Base-by-base conservation (phyloP, 1,284 basidiomycete species). In the Tetrapyrgos nigripes region DNA sequence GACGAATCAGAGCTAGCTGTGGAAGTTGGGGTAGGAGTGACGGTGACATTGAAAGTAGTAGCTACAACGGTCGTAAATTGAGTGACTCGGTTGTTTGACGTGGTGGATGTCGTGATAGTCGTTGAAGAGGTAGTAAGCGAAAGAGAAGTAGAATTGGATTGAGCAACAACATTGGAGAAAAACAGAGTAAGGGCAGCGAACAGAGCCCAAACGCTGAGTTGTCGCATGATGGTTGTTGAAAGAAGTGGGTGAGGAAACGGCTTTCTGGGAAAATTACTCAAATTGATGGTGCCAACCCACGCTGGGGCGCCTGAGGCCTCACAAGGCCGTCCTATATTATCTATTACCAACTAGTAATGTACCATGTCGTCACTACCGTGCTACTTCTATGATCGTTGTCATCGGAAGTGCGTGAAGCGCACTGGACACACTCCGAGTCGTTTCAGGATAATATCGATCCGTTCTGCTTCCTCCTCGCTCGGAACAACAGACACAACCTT, bases 401-500 rank as follows among this genome's bases (percentile, higher is more conserved):
- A 57, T 23, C 40, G 29, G 47, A 60, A 57, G 13, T 48, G 21
- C 29, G 57, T 53, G 40, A 58, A 40, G 27, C 48, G 47, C 44
- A 53, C 29, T 40, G 58, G 49, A 29, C 26, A 46, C 40, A 60
- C 44, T 23, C 44, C 55, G n/a, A 61, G 49, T 31, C 75, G 75
- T 53, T 73, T 73, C 57, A 88, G 74, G 57, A 89, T 75, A 44
- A 74, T 70, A 52, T 61, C 44, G 75, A 89, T 78, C 71, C 76
- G 76, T 35, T 57, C 49, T 44, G 62, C 61, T 65, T 67, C 72
- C 49, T 43, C 53, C 52, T 65, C 65, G 57, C 75, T 75, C 52
- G 81, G 78, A 40, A 91, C 67, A 24, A 91, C 74, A 29, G 78
- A 84, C 53, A 92, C 75, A 55, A 90, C 88, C 68, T 83, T 85